Evolutionary conservation across 1,139 yeast species (phyloP).

Genomic region (Debaryomyces coudertii): DNA sequence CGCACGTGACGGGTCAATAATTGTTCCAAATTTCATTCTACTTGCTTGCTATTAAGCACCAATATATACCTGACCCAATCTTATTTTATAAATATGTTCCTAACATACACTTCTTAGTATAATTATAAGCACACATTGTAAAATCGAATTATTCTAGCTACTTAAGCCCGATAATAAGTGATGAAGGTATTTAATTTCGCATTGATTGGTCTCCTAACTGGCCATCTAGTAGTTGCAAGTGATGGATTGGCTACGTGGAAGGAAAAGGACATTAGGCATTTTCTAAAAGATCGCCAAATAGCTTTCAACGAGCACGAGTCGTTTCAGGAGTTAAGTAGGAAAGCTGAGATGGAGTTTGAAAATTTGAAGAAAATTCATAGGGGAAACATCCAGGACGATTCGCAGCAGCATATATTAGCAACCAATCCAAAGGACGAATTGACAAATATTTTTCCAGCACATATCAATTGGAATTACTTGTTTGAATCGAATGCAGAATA

Average conservation of each 20-base stretch:
- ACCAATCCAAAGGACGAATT: slow-evolving; percentile 20
- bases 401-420: slow-evolving; percentile 23
- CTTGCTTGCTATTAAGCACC: slow-evolving; percentile 1
- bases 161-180: neutral
- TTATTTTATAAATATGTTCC: neutral
- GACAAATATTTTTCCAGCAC: slow-evolving; percentile 19
- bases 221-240: slow-evolving; percentile 9
- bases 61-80: neutral
- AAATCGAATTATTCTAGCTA: neutral
- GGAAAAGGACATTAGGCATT: slow-evolving; percentile 29
- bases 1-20: neutral
- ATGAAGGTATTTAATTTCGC: slow-evolving; percentile 10
- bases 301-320: slow-evolving; percentile 23
- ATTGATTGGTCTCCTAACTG: slow-evolving; percentile 4
- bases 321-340: slow-evolving; percentile 34
- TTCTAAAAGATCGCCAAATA: slow-evolving; percentile 39
- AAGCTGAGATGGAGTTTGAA: slow-evolving; percentile 37
- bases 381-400: slow-evolving; percentile 13
- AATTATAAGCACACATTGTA: neutral
- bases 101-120: neutral
- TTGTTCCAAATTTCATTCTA: slow-evolving; percentile 1
- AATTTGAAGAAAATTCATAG: slow-evolving; percentile 21
- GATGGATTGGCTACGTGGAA: slow-evolving; percentile 24
- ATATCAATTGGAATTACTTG: slow-evolving; percentile 21
- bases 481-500: slow-evolving; percentile 11